These are phyloP conservation scores for Chaetoceros tenuissimus DNA, from an alignment of 108 stramenopile species.

Conservation along the genomic window DNA sequence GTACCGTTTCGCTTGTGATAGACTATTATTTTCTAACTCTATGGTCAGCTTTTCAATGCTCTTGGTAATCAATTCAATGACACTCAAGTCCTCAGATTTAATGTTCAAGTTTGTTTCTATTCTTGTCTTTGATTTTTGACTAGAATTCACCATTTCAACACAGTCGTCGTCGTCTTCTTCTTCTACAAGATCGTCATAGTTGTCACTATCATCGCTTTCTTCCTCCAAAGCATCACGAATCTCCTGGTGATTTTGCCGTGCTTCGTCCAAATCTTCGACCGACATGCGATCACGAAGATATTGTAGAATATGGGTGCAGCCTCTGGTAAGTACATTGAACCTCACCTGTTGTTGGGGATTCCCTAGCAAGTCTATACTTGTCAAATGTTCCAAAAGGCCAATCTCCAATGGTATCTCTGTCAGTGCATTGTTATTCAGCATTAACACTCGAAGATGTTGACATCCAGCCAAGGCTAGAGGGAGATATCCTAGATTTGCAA, in stretches of 20 bases:
- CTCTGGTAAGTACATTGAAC: constrained; percentile 12
- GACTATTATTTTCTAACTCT: constrained; percentile 13
- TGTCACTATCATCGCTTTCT: not conserved
- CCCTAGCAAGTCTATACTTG: constrained; percentile 16
- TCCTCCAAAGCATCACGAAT: not conserved
- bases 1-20: constrained; percentile 32
- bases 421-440: constrained; percentile 14
- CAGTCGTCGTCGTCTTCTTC: not conserved
- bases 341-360: constrained; percentile 32
- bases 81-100: not conserved
- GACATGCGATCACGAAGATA: constrained; percentile 28
- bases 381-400: constrained; percentile 17
- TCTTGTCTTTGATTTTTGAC: not conserved
- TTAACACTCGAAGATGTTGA: constrained; percentile 11
- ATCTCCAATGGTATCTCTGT: constrained; percentile 15
- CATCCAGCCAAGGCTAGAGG: constrained; percentile 6
- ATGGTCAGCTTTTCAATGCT: constrained; percentile 14
- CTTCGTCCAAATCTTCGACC: constrained; percentile 1
- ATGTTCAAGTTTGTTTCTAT: not conserved
- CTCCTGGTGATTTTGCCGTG: constrained; percentile 1
- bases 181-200: not conserved
- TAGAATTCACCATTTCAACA: not conserved
- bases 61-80: constrained; percentile 3
- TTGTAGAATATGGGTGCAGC: constrained; percentile 12
- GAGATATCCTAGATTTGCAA: constrained; percentile 16